These are phyloP conservation scores for Ephemerocybe angulata DNA, from an alignment of 768 basidiomycete species.

Conservation along the genomic window DNA sequence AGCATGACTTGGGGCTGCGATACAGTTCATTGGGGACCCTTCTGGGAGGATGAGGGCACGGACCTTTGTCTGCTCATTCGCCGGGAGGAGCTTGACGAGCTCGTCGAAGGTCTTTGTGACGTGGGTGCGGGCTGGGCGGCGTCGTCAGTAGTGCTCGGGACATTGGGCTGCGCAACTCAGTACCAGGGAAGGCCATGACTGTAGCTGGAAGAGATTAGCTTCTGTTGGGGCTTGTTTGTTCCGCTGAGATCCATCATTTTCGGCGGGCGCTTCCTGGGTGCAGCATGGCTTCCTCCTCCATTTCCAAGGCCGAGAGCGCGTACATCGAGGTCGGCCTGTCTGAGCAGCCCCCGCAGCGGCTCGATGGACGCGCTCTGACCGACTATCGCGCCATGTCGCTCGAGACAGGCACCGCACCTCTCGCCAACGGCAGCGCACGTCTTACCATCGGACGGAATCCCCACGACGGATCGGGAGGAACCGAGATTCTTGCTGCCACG, in stretches of 20 bases:
- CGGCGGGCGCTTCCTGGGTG: no score
- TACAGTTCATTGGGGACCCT: background rate
- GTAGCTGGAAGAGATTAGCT: background rate
- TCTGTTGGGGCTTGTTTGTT: background rate
- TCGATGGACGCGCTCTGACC: conserved; percentile 66
- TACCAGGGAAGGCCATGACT: conserved; percentile 3
- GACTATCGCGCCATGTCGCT: conserved; percentile 70
- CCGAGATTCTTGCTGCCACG: conserved; percentile 73
- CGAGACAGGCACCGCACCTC: conserved; percentile 73
- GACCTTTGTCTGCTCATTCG: conserved; percentile 11
- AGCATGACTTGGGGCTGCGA: conserved; percentile 65
- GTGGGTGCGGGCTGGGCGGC: conserved; percentile 6
- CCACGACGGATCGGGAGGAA: conserved; percentile 43
- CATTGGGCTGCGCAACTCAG: background rate
- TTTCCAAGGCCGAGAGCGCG: conserved; percentile 78
- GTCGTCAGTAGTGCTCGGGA: background rate
- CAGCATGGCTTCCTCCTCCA: no score
- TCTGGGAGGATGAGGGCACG: background rate
- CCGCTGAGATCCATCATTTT: background rate
- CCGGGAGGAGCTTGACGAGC: conserved; percentile 11
- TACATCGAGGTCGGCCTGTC: conserved; percentile 69
- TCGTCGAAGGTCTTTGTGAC: conserved; percentile 12
- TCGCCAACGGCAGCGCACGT: conserved; percentile 82
- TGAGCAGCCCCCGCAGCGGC: conserved; percentile 57
- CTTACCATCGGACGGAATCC: conserved; percentile 56